A percentile compares a stretch with the other conserved stretches of the same genome.
These are phyloP conservation scores for Skeletonema marinoi DNA, from an alignment of 108 stramenopile species.

Conservation along the genomic window DNA sequence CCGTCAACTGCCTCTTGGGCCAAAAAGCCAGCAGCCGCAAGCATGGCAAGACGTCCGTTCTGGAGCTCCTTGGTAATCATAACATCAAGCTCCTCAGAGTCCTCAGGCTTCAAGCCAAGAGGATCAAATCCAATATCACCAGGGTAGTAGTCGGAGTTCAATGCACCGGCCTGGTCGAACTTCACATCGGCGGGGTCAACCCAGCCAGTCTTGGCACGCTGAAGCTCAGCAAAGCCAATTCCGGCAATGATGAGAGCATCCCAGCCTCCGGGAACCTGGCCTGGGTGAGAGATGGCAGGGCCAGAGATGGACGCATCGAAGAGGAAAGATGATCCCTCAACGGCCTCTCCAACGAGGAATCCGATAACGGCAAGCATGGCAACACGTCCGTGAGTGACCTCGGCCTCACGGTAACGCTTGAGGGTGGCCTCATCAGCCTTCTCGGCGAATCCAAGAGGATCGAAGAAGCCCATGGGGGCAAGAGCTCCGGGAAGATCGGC, in stretches of 20 bases:
- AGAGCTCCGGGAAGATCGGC: too few species aligned
- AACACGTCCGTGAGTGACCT: slow-evolving; percentile 79
- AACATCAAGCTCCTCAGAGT: slow-evolving; percentile 57
- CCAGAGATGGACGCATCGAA: slow-evolving; percentile 79
- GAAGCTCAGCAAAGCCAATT: slow-evolving; percentile 64
- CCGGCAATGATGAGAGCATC: slow-evolving; percentile 62
- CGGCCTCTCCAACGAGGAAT: slow-evolving; percentile 78
- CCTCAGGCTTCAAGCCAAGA: slow-evolving; percentile 77
- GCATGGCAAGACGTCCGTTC: slow-evolving; percentile 93
- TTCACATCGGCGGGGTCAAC: slow-evolving; percentile 64
- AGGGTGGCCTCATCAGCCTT: slow-evolving; percentile 67
- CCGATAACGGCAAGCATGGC: slow-evolving; percentile 62
- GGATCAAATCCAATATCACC: slow-evolving; percentile 90
- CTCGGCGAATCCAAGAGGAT: slow-evolving; percentile 17
- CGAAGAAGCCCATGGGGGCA: too few species aligned
- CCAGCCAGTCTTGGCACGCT: slow-evolving; percentile 73
- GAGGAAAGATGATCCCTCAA: slow-evolving; percentile 77
- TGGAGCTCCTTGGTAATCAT: slow-evolving; percentile 86
- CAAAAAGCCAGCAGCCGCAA: slow-evolving; percentile 83
- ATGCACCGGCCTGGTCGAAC: slow-evolving; percentile 51
- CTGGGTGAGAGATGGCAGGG: slow-evolving; percentile 90
- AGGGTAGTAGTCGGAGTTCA: slow-evolving; percentile 65
- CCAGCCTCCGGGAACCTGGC: slow-evolving; percentile 72
- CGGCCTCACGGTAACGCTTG: slow-evolving; percentile 87
- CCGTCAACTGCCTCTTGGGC: slow-evolving; percentile 86